Base-by-base conservation (phyloP, 2,329 filamentous ascomycete genomes). In the Ramularia endophylla region DNA sequence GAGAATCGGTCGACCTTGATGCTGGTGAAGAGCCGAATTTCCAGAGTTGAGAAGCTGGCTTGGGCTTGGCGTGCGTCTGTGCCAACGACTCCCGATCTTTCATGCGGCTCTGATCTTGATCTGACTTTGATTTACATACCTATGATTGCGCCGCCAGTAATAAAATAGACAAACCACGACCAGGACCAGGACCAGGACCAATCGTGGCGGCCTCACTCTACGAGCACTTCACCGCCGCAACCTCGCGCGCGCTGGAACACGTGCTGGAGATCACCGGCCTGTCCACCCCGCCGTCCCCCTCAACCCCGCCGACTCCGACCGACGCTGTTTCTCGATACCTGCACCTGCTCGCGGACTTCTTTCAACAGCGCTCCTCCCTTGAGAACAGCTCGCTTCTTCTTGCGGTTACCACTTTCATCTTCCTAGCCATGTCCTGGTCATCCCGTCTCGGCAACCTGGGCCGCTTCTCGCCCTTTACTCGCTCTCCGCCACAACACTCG, bases 381-480 rank as follows among this genome's bases (percentile, higher is more conserved):
- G 58, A 63, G 41, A 57, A 56, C 49, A 59, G 56, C 2, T 54
- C 57, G 2, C 36, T 63, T 40, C 51, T 58, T 31, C 55, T 62
- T 41, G 56, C 54, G 38, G 36, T 55, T 43, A 48, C 46, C 47
- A 60, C 68, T 40, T 65, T 67, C 42, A 51, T 65, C 32, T 50
- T 68, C 45, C 50, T 65, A 46, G 46, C 42, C 45, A 64, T 66
- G 69, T 68, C 66, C 34, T 73, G 70, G 70, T 65, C 67, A 36
- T 70, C 68, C 17, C 67, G 69, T 46, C 55, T 67, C 39, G 64
- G 65, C 60, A 52, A 66, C 54, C 60, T 65, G 31, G 68, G 69
- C 27, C 66, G 68, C 47, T 71, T 72, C 57, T 71, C 67, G 17
- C 70, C 70, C 12, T 73, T 73, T 52, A 66, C 68, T 11, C 68